phyloP scores from a whole-genome alignment of 441 rosid species.

The Adansonia gregorii region DNA sequence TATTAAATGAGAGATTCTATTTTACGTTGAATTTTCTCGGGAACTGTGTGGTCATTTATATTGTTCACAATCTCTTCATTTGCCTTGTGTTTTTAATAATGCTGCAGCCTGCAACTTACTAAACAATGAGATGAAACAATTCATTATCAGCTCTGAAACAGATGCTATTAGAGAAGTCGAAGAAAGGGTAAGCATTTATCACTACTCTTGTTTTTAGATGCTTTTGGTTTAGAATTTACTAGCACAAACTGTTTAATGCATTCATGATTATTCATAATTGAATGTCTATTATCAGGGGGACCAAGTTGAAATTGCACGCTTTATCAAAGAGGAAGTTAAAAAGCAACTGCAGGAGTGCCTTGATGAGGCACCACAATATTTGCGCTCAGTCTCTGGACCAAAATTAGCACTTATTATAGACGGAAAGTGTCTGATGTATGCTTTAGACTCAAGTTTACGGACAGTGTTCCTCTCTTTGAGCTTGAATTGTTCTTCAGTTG shows the following conservation, averaged over 20 bases:
- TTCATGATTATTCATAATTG: not conserved
- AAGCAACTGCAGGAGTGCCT: slow-evolving; percentile 73
- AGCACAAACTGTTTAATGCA: not conserved
- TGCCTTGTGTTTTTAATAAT: slow-evolving; percentile 27
- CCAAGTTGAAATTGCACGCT: slow-evolving; percentile 79
- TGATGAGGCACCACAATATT: slow-evolving; percentile 74
- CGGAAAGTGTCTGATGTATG: slow-evolving; percentile 98
- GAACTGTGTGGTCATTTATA: slow-evolving; percentile 25
- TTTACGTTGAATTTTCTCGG: slow-evolving; percentile 2
- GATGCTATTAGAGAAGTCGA: slow-evolving; percentile 90
- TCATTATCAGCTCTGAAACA: slow-evolving; percentile 80
- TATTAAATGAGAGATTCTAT: not conserved
- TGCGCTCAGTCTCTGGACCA: slow-evolving; percentile 66
- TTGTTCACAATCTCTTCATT: slow-evolving; percentile 29
- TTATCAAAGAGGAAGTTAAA: slow-evolving; percentile 87
- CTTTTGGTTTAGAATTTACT: slow-evolving; percentile 16
- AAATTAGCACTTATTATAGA: slow-evolving; percentile 90
- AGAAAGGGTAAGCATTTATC: slow-evolving; percentile 66
- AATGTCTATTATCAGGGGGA: slow-evolving; percentile 53
- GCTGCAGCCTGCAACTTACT: slow-evolving; percentile 78
- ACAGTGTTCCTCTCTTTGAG: slow-evolving; percentile 87
- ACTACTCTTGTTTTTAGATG: slow-evolving; percentile 23
- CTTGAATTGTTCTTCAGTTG: slow-evolving; percentile 94
- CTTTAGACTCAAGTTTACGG: slow-evolving; percentile 86
- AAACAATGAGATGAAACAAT: slow-evolving; percentile 85